Base-by-base conservation (phyloP, 2,329 filamentous ascomycete species). In the Aspergillus pseudoglaucus region DNA sequence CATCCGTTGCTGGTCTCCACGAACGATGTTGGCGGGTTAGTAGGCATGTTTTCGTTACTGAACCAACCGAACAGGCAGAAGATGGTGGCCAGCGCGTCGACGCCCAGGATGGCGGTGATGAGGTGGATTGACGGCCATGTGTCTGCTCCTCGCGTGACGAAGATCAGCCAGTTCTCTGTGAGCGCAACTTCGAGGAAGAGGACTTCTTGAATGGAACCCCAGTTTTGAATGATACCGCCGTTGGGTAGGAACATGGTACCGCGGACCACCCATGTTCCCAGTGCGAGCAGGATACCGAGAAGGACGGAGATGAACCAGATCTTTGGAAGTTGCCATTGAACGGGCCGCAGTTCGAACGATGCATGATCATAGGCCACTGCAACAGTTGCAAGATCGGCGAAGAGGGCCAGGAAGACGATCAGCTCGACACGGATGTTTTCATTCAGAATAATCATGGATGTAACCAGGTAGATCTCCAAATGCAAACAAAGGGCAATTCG, bases 111-210 rank as follows among this genome's bases (percentile, higher is more conserved):
- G 48, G 85, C 85, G 35, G 71, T 73, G 47, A 88, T 76, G 22
- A 90, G 75, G 63, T 88, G 84, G 76, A 84, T 84, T 0, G 84
- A 87, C 43, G 85, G 85, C 75, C 80, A 84, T 5, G 85, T 88
- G 63, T 82, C 77, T 53, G 79, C 82, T 52, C 86, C 89, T 77
- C 89, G 88, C 55, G 89, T 95, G 72, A 95, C 91, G 77, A 95
- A 95, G 70, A 95, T 95, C 45, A 95, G 82, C 90, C 89, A 95
- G 76, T 95, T 95, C 79, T 95, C 89, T 52, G 89, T 91, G 47
- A 95, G 82, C 6, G 88, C 90, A 66, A 95, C 86, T 75, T 95
- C 83, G 40, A 95, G 81, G 82, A 95, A 95, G 61, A 95, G 75
- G 41, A 89, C 83, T 64, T 87, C 84, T 70, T 89, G 85, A 51